Evolutionary conservation across 2,329 filamentous ascomycete species (phyloP).

Genomic region (Apiospora arundinis): DNA sequence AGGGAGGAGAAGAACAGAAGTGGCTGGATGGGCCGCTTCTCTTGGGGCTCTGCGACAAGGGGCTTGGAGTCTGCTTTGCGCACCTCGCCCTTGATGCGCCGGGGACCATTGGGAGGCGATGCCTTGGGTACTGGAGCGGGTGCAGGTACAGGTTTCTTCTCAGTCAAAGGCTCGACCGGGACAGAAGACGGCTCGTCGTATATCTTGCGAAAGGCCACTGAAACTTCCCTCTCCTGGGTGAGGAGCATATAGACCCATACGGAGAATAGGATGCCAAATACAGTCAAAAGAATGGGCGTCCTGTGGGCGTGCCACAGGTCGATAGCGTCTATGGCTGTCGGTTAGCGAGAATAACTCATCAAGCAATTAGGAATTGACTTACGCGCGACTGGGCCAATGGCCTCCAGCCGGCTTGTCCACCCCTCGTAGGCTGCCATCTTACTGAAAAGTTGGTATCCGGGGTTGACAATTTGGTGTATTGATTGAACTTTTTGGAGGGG

Average conservation of each 20-base stretch:
- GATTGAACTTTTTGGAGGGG: slow-evolving; percentile 23
- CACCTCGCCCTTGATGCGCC: slow-evolving; percentile 54
- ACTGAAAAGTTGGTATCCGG: slow-evolving; percentile 19
- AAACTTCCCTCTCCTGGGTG: slow-evolving; percentile 37
- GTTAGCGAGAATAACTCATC: background rate
- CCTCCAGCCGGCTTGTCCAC: slow-evolving; percentile 5
- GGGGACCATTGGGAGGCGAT: slow-evolving; percentile 48
- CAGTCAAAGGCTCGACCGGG: slow-evolving; percentile 34
- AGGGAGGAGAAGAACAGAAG: slow-evolving; percentile 90
- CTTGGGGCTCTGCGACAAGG: slow-evolving; percentile 35
- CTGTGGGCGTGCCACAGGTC: slow-evolving; percentile 55
- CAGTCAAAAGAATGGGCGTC: slow-evolving; percentile 48
- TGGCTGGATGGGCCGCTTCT: slow-evolving; percentile 65
- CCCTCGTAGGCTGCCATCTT: slow-evolving; percentile 20
- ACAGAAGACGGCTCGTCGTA: slow-evolving; percentile 20
- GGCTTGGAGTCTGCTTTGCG: slow-evolving; percentile 42
- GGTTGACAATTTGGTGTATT: slow-evolving; percentile 13
- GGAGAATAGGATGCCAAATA: slow-evolving; percentile 44
- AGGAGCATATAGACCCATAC: slow-evolving; percentile 40
- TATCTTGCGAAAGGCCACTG: slow-evolving; percentile 38
- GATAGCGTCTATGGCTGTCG: slow-evolving; percentile 40
- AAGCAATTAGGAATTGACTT: background rate
- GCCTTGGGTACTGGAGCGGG: background rate
- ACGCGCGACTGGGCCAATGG: slow-evolving; percentile 15
- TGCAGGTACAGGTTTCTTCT: slow-evolving; percentile 27